phyloP scores from a whole-genome alignment of 1,284 basidiomycete genomes.

The Heterobasidion parviporum region DNA sequence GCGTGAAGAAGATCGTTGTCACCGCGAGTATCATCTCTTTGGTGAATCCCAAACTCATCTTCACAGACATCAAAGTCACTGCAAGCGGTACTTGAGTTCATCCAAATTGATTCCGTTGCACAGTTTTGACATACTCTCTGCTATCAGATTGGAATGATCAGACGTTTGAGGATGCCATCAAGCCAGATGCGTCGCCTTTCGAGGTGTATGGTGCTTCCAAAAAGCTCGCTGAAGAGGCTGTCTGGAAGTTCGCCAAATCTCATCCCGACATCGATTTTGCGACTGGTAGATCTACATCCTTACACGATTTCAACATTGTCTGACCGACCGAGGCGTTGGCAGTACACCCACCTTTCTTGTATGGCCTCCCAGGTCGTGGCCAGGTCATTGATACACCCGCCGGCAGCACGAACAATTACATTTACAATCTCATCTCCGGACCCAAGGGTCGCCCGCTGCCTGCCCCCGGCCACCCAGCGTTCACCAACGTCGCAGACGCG shows the following conservation, averaged over 20 bases:
- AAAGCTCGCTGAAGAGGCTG: slow-evolving; percentile 25
- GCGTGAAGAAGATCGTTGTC: not conserved
- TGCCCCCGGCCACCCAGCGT: not conserved
- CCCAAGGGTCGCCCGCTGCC: not conserved
- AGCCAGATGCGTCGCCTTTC: not conserved
- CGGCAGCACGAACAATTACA: not conserved
- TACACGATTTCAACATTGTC: not conserved
- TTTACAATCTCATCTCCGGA: not conserved
- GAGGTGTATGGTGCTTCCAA: slow-evolving; percentile 26
- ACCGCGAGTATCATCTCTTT: not conserved
- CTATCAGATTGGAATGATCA: not conserved
- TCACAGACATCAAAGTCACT: not conserved
- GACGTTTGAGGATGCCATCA: not conserved
- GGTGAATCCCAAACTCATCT: not conserved
- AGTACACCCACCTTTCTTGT: slow-evolving; percentile 2
- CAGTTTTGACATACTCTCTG: not conserved
- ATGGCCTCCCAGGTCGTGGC: not conserved
- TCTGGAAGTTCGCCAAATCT: slow-evolving; percentile 26
- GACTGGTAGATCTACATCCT: slow-evolving; percentile 14
- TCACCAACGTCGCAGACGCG: not conserved
- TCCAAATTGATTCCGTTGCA: not conserved
- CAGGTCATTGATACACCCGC: not conserved
- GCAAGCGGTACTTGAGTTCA: not conserved
- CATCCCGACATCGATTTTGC: slow-evolving; percentile 26
- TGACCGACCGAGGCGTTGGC: not conserved